Evolutionary conservation across 2,329 filamentous ascomycete genomes (phyloP).

Genomic region (Diaporthe velutina): DNA sequence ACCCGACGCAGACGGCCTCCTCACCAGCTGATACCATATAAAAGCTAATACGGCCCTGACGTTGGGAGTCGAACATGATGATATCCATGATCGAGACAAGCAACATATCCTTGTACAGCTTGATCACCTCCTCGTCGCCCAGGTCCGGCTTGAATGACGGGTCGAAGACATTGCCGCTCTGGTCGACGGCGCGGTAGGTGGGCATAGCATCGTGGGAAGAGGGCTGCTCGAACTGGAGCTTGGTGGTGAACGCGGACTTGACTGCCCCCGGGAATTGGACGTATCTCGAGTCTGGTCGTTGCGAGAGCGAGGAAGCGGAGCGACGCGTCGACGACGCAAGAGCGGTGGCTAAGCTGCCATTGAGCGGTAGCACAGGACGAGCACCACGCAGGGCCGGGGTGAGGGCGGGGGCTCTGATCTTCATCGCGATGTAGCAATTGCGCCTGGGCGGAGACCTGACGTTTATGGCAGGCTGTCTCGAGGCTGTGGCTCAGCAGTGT

Average conservation of each 20-base stretch:
- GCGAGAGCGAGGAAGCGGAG: conserved; percentile 64
- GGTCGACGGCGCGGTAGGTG: conserved; percentile 92
- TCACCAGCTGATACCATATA: conserved; percentile 98
- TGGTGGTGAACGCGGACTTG: conserved; percentile 90
- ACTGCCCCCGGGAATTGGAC: conserved; percentile 93
- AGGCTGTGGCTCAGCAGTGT: not conserved
- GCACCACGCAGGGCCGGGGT: conserved; percentile 38
- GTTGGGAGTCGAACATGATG: conserved; percentile 97
- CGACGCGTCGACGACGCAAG: conserved; percentile 47
- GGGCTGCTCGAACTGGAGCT: conserved; percentile 82
- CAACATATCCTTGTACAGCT: conserved; percentile 76
- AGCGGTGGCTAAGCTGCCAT: conserved; percentile 23
- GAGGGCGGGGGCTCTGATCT: conserved; percentile 35
- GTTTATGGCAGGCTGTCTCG: not conserved
- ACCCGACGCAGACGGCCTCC: conserved; percentile 93
- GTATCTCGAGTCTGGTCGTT: conserved; percentile 66
- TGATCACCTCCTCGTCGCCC: conserved; percentile 70
- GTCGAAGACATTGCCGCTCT: conserved; percentile 87
- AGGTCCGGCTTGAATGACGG: conserved; percentile 77
- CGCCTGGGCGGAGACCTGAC: not conserved
- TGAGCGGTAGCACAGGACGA: conserved; percentile 33
- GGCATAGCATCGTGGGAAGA: conserved; percentile 81
- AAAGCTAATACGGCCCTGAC: conserved; percentile 93
- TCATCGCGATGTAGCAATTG: conserved; percentile 35
- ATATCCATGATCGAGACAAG: conserved; percentile 88